Base-by-base conservation (phyloP, 345 rosid genomes). In the Ceriops tagal region DNA sequence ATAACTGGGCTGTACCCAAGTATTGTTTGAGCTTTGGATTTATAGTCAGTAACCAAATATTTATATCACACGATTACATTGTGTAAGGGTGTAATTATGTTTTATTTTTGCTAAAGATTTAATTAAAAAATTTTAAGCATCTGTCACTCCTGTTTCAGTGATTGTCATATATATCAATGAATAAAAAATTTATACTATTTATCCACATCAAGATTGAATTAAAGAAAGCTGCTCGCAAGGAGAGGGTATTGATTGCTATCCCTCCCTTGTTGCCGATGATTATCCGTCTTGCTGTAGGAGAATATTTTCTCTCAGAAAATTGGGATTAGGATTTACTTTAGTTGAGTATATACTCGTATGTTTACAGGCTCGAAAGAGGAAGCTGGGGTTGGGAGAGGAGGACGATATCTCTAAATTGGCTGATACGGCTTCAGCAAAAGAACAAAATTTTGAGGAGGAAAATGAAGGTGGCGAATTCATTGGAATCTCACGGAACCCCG, bases 161-260 rank as follows among this genome's bases (percentile, higher is more conserved):
- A 24, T 24, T 24, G 26, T 24, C 26, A 24, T 24, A 24, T 24
- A 24, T 24, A 24, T 24, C 26, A 24, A 24, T 24, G 26, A 24
- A 24, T 24, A 24, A 24, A 24, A 24, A 24, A 24, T 24, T 24
- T 24, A 24, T 24, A 24, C 26, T 24, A 24, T 24, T 24, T 24
- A 24, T 24, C 26, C 26, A 24, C 26, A 24, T 24, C 26, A 1
- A 24, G 26, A 24, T 24, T 24, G 0, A 24, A 24, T 24, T 24
- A 71, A 95, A 92, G 83, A 92, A 90, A 83, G 83, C 85, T 43
- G 96, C 88, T 59, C 93, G 93, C 67, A 95, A 87, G 75, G 98
- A 95, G 71, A 85, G 92, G 93, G 99, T 95, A 88, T 59, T 56
- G 27, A 21, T 39, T 53, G 28, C 15, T 27, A 27, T 21, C 30